Conservation (phyloP, 2,329 filamentous ascomycete species). For the Colletotrichum orbiculare region DNA sequence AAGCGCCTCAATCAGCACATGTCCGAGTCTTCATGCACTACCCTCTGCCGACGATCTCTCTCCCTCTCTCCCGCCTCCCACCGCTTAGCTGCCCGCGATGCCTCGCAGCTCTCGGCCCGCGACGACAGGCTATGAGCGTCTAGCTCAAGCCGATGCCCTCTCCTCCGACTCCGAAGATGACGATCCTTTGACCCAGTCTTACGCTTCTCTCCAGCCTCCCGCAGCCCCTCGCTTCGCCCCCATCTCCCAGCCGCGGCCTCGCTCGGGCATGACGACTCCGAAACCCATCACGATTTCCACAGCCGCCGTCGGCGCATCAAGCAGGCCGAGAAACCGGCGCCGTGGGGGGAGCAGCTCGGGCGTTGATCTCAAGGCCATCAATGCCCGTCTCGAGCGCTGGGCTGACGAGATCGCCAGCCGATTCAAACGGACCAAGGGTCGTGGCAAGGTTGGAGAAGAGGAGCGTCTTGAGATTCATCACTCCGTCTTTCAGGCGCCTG, state of each 20-base stretch:
- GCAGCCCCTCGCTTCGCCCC: conserved; percentile 73
- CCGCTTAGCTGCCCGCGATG: conserved; percentile 58
- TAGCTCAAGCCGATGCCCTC: conserved; percentile 83
- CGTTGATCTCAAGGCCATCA: conserved; percentile 98
- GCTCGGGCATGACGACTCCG: conserved; percentile 69
- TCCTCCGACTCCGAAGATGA: conserved; percentile 77
- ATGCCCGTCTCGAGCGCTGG: conserved; percentile 94
- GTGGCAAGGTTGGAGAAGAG: conserved; percentile 79
- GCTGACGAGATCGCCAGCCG: conserved; percentile 97
- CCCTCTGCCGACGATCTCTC: conserved; percentile 7
- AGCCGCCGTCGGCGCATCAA: conserved; percentile 40
- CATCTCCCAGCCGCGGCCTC: conserved; percentile 69
- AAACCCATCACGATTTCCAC: conserved; percentile 52
- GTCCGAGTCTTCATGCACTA: not conserved
- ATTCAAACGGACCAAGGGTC: conserved; percentile 87
- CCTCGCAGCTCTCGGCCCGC: conserved; percentile 68
- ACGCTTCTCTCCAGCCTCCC: conserved; percentile 66
- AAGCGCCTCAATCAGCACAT: conserved; percentile 3
- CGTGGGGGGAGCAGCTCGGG: conserved; percentile 79
- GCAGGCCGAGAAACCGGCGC: conserved; percentile 55
- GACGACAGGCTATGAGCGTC: conserved; percentile 85
- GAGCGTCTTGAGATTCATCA: conserved; percentile 95
- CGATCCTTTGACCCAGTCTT: conserved; percentile 65
- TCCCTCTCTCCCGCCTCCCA: conserved; percentile 4
- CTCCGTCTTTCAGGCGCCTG: conserved; percentile 94